Evolutionary conservation across 768 basidiomycete species (phyloP).

Genomic region (Pulveroboletus sp.): DNA sequence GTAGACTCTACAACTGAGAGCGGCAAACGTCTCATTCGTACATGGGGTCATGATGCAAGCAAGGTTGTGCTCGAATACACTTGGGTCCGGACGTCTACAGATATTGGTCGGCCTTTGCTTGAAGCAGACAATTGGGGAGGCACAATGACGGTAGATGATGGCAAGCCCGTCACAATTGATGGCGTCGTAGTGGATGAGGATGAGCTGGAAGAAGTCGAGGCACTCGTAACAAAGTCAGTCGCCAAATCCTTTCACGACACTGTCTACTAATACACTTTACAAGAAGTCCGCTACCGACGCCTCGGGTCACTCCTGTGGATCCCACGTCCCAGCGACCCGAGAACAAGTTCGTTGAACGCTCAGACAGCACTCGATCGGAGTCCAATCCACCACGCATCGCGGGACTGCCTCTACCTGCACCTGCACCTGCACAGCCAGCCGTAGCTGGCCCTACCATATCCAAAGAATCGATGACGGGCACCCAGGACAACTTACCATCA

Average conservation of each 20-base stretch:
- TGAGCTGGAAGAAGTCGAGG: constrained; percentile 38
- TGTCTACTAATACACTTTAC: constrained; percentile 19
- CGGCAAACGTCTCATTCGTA: constrained; percentile 55
- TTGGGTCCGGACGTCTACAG: constrained; percentile 52
- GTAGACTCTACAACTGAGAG: constrained; percentile 52
- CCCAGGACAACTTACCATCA: neutral
- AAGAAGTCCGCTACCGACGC: constrained; percentile 65
- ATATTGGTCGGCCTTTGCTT: constrained; percentile 42
- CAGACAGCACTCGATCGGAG: neutral
- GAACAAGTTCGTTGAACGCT: constrained; percentile 2
- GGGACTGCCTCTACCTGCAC: neutral
- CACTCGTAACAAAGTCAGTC: constrained; percentile 44
- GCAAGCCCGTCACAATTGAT: constrained; percentile 32
- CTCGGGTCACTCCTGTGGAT: constrained; percentile 53
- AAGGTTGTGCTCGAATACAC: constrained; percentile 50
- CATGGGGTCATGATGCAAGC: constrained; percentile 49
- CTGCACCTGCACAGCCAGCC: neutral
- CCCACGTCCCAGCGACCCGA: constrained; percentile 12
- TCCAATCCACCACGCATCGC: neutral
- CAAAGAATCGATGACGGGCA: constrained; percentile 4
- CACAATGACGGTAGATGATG: constrained; percentile 31
- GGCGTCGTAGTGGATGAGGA: constrained; percentile 35
- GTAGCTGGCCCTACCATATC: neutral
- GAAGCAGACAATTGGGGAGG: constrained; percentile 55
- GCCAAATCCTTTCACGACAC: constrained; percentile 6